Percentiles rank a stretch among this genome's conserved stretches.
Evolutionary conservation across 345 rosid genomes (phyloP).

Genomic region (Toxicodendron radicans): DNA sequence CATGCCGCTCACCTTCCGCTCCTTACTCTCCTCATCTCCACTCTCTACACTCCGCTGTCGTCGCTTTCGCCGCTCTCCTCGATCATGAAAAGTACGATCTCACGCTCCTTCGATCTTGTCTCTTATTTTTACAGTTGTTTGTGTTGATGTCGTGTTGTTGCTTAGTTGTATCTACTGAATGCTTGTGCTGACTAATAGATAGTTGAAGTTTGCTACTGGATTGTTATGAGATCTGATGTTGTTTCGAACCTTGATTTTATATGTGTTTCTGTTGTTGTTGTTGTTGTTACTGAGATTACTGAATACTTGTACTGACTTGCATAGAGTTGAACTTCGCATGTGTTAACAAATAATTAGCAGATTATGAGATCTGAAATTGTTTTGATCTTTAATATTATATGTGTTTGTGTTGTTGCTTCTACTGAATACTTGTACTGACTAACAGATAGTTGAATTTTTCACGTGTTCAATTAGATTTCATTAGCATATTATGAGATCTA

Average conservation of each 20-base stretch:
- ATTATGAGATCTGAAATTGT: constrained; percentile 8
- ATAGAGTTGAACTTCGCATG: neutral
- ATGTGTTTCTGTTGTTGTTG: neutral
- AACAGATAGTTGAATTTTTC: too few relatives aligned
- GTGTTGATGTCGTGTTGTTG: neutral
- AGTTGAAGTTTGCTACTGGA: neutral
- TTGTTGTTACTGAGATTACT: neutral
- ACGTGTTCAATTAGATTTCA: too few relatives aligned
- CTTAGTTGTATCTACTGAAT: neutral
- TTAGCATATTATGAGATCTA: too few relatives aligned
- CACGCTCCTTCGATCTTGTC: neutral
- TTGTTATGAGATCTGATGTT: neutral
- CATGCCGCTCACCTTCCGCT: constrained; percentile 87
- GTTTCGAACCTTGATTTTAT: neutral
- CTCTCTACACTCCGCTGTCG: constrained; percentile 54
- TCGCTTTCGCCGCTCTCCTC: constrained; percentile 50
- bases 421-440: too few relatives aligned
- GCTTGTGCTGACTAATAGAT: too few relatives aligned
- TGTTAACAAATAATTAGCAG: neutral
- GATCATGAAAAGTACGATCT: constrained; percentile 76
- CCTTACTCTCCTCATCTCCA: constrained; percentile 82
- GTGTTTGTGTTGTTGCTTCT: too few relatives aligned
- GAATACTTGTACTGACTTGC: neutral
- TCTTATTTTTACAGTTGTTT: neutral
- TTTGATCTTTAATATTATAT: neutral